A percentile compares a stretch with the other conserved stretches of the same genome.
phyloP scores from a whole-genome alignment of 306 rosid species.

The Vicia faba region DNA sequence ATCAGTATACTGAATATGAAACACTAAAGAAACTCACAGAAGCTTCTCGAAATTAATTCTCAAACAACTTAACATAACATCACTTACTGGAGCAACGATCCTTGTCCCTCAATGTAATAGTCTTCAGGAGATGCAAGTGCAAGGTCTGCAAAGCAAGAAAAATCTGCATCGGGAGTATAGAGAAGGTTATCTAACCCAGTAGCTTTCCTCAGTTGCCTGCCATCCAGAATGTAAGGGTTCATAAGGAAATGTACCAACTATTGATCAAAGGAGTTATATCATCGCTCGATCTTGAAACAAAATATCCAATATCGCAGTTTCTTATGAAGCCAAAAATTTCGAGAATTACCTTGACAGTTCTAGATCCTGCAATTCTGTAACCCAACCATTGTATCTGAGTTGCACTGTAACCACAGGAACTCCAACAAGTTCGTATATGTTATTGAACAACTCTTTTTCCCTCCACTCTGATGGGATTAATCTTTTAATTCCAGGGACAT shows the following conservation, averaged over 20 bases:
- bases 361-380: slow-evolving; percentile 90
- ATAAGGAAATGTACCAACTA: slow-evolving; percentile 34
- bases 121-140: slow-evolving; percentile 94
- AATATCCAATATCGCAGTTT: slow-evolving; percentile 7
- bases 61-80: not conserved
- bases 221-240: slow-evolving; percentile 44
- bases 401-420: slow-evolving; percentile 99
- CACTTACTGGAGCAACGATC: slow-evolving; percentile 95
- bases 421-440: slow-evolving; percentile 83
- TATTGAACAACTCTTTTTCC: slow-evolving; percentile 73
- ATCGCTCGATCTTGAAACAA: slow-evolving; percentile 7
- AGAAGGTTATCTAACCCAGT: slow-evolving; percentile 92
- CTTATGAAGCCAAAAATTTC: slow-evolving; percentile 18
- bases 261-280: slow-evolving; percentile 16
- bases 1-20: slow-evolving; percentile 2
- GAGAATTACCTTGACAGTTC: slow-evolving; percentile 84
- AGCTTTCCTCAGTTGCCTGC: slow-evolving; percentile 78
- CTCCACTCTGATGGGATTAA: slow-evolving; percentile 83
- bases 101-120: slow-evolving; percentile 95
- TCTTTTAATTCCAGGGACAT: slow-evolving; percentile 97
- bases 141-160: slow-evolving; percentile 97
- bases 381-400: slow-evolving; percentile 98
- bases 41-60: slow-evolving; percentile 16
- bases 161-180: slow-evolving; percentile 98
- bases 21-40: not conserved